Percentiles rank a stretch among this genome's conserved stretches.
phyloP scores from a whole-genome alignment of 1,284 basidiomycete species.

The Hymenochaete sp. region DNA sequence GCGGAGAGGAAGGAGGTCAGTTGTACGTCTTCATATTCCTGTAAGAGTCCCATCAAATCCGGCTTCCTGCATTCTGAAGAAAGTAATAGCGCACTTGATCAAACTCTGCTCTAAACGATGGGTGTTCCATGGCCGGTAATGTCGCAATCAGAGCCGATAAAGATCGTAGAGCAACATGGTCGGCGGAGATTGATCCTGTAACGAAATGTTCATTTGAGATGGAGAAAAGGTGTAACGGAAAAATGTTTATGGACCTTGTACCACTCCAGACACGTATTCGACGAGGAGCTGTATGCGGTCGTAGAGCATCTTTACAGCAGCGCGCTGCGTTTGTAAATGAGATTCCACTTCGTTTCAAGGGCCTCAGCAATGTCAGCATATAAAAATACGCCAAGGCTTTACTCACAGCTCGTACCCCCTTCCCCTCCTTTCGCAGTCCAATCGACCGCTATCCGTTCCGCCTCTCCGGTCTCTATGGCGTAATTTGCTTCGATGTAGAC shows the following conservation, averaged over 20 bases:
- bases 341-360: constrained; percentile 62
- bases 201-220: constrained; percentile 1
- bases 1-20: constrained; percentile 83
- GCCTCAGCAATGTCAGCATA: neutral
- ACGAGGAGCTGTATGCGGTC: constrained; percentile 81
- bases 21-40: constrained; percentile 96
- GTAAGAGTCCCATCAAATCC: constrained; percentile 9
- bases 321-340: constrained; percentile 83
- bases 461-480: constrained; percentile 94
- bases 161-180: constrained; percentile 77
- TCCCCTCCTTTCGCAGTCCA: constrained; percentile 89
- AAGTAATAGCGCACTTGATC: constrained; percentile 50
- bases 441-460: constrained; percentile 96
- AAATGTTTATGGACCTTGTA: constrained; percentile 48
- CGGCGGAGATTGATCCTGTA: constrained; percentile 56
- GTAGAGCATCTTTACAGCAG: constrained; percentile 92
- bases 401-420: constrained; percentile 69
- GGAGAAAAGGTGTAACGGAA: neutral
- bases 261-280: constrained; percentile 70
- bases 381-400: neutral
- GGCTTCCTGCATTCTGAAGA: constrained; percentile 6
- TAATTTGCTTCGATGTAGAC: constrained; percentile 79
- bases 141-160: constrained; percentile 81
- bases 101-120: constrained; percentile 76
- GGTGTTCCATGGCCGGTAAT: constrained; percentile 76